Evolutionary conservation across 768 basidiomycete genomes (phyloP).

Genomic region (Leccinellum albellum): DNA sequence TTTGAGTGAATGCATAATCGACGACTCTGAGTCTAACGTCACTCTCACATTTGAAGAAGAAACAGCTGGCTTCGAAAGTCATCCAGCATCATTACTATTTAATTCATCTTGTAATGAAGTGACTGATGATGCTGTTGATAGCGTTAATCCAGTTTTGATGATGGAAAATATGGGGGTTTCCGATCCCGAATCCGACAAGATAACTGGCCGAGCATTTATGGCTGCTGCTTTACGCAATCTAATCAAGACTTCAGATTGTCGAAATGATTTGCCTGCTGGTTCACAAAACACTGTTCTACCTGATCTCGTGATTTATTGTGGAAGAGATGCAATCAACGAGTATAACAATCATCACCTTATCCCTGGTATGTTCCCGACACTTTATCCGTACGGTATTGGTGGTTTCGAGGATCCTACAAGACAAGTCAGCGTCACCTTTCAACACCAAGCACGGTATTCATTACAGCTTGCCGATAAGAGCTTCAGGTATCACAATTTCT

Average conservation of each 20-base stretch:
- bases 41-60: too few species aligned
- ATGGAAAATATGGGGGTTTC: constrained; percentile 30
- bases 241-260: too few species aligned
- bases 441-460: background rate
- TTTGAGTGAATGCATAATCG: background rate
- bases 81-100: too few species aligned
- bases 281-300: background rate
- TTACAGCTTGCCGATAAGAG: background rate
- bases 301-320: constrained; percentile 24
- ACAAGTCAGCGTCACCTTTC: background rate
- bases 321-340: constrained; percentile 20
- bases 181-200: constrained; percentile 26
- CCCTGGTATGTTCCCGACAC: constrained; percentile 30
- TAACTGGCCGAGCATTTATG: constrained; percentile 21
- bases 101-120: too few species aligned
- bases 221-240: constrained; percentile 28
- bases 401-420: constrained; percentile 25
- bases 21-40: background rate
- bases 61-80: too few species aligned
- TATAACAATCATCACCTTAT: constrained; percentile 32
- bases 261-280: too few species aligned
- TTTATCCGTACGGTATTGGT: constrained; percentile 26
- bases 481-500: background rate
- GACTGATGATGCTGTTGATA: too few species aligned
- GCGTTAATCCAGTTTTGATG: too few species aligned